Conservation (phyloP, 495 filamentous ascomycete species). For the Daldinia bambusicola region DNA sequence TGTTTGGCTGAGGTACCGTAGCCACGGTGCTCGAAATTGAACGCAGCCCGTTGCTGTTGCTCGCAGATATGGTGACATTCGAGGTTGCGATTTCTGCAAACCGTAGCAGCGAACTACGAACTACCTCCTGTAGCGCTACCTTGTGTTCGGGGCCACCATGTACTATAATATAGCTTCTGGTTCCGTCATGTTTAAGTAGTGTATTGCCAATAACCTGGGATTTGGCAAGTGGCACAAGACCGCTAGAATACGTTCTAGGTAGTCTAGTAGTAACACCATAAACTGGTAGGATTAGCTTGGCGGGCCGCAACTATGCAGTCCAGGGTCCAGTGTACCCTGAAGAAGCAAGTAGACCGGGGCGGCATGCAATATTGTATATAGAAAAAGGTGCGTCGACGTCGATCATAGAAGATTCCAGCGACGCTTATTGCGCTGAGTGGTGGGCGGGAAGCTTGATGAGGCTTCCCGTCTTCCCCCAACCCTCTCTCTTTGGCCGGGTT, state of each 20-base stretch:
- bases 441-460: conserved; percentile 27
- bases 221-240: conserved; percentile 34
- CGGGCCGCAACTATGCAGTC: conserved; percentile 35
- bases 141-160: conserved; percentile 26
- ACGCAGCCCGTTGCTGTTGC: conserved; percentile 3
- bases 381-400: conserved; percentile 38
- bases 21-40: conserved; percentile 18
- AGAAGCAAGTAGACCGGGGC: conserved; percentile 34
- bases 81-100: conserved; percentile 27
- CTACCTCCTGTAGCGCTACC: conserved; percentile 27
- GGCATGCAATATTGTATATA: conserved; percentile 41
- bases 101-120: conserved; percentile 21
- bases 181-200: conserved; percentile 28
- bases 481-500: conserved; percentile 6
- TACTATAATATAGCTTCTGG: conserved; percentile 24
- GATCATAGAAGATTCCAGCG: conserved; percentile 45
- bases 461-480: conserved; percentile 24
- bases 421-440: conserved; percentile 27
- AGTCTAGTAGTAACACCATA: conserved; percentile 30
- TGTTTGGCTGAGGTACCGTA: conserved; percentile 11
- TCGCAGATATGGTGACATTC: conserved; percentile 32
- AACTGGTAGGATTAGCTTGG: conserved; percentile 42
- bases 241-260: conserved; percentile 4
- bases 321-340: conserved; percentile 29
- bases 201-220: conserved; percentile 26